Evolutionary conservation across 164 flowering plant genomes (phyloP), one percentile per base, ranked within the genome.

Genomic region (Protea cynaroides): DNA sequence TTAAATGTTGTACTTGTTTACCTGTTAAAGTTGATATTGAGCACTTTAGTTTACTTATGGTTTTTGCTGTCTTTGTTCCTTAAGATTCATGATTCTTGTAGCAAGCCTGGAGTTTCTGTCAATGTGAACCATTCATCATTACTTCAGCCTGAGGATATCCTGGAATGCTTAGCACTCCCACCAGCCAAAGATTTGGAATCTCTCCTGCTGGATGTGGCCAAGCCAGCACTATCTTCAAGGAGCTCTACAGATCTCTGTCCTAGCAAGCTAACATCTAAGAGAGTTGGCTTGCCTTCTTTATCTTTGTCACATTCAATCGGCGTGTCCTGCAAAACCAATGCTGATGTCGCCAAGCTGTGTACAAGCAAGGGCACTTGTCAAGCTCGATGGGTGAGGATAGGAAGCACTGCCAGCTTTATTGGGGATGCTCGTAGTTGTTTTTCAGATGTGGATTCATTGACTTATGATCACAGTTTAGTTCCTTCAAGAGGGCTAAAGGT

Each of bases 261-360:
- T 61, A 76, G 80, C 64, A 87, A 82, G 71, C 72, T 69, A 71
- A 34, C 69, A 62, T 54, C 72, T 70, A 79, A 76, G 8, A 75
- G 81, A 47, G 67, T 65, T 68, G 70, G 80, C 69, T 76, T 90
- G 79, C 92, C 96, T 1, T 79, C 89, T n/a, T 89, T 93, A 77
- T 73, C 88, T 44, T 93, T 97, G 98, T 89, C 98, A 38, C 80
- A 86, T 64, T 49, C 75, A 62, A 82, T 63, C 56, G 76, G 69
- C 58, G 94, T 90, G 66, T 82, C 86, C 52, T 73, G 52, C 56
- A 89, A 81, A 77, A 55, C 78, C 63, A 78, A 49, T 68, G 49
- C 80, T 66, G 98, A 93, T 72, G 69, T 79, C 22, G 73, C 67
- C 46, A 90, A 85, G 74, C 51, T 78, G 59, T 74, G 82, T 49